Evolutionary conservation across 495 filamentous ascomycete genomes (phyloP).

Genomic region (Zalerion maritima): DNA sequence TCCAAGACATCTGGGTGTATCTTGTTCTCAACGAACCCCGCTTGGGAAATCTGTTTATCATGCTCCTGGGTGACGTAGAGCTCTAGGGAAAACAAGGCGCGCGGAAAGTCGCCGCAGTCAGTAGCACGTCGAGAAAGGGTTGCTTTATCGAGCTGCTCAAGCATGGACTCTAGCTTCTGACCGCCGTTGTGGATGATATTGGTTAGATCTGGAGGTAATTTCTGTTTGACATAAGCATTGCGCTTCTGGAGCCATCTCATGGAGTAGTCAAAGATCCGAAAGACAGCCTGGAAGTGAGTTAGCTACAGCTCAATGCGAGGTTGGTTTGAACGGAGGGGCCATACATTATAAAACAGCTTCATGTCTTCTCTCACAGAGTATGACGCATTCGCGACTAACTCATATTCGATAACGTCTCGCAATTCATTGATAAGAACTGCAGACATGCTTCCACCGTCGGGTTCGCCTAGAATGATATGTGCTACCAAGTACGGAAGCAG

Average conservation of each 20-base stretch:
- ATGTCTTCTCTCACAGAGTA: slow-evolving; percentile 47
- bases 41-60: too few species aligned
- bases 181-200: slow-evolving; percentile 48
- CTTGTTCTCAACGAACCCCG: slow-evolving; percentile 20
- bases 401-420: slow-evolving; percentile 48
- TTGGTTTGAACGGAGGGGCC: slow-evolving; percentile 3
- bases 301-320: slow-evolving; percentile 3
- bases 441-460: slow-evolving; percentile 48
- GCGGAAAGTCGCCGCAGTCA: slow-evolving; percentile 81
- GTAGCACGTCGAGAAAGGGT: slow-evolving; percentile 75
- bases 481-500: slow-evolving; percentile 71
- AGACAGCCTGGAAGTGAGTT: slow-evolving; percentile 51
- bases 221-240: slow-evolving; percentile 1
- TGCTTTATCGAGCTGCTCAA: slow-evolving; percentile 69
- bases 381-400: slow-evolving; percentile 37
- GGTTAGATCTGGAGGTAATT: too few species aligned
- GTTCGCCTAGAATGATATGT: slow-evolving; percentile 53
- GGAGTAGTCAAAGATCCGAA: slow-evolving; percentile 80
- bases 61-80: slow-evolving; percentile 59
- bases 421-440: slow-evolving; percentile 61
- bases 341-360: slow-evolving; percentile 71
- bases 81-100: slow-evolving; percentile 88
- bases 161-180: slow-evolving; percentile 50
- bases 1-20: slow-evolving; percentile 30
- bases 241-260: slow-evolving; percentile 66